Base-by-base conservation (phyloP, 495 filamentous ascomycete genomes). In the Tuber aestivum region DNA sequence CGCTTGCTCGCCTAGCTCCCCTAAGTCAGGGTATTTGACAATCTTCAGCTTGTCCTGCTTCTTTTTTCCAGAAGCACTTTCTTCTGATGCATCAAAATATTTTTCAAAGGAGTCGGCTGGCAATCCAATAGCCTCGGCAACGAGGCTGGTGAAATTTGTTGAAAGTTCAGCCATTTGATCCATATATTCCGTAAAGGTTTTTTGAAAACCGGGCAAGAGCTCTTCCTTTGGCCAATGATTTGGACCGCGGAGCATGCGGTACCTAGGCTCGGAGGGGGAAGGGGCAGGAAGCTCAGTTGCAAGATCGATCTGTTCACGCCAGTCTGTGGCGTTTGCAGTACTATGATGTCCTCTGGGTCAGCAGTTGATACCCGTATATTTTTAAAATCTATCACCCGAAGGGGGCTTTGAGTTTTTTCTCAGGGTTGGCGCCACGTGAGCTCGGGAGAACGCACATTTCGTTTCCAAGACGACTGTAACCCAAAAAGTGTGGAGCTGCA, bases 221-320 rank as follows among this genome's bases (percentile, higher is more conserved):
- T 78, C 78, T 18, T 89, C 82, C 18, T 91, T 89, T 0, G 95
- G 95, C 95, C 95, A 99, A 87, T 97, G 92, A 81, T 95, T 97
- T 0, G 94, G 94, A 23, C 91, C 93, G 27, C 90, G 88, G 38
- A 97, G 89, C 82, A 94, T 93, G 78, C 91, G 87, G 84, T 95
- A 95, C 8, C 90, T 83, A 2, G 94, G 94, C 48, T 91, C 89
- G 27, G 83, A 83, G 0, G 89, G 86, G 0, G 83, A 85, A 0
- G 92, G 93, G 0, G 91, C 77, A 0, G 92, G 87, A 72, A 95
- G 89, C 68, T 93, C 91, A 0, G 92, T 91, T 42, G 91, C 90
- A 72, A 97, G 88, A 85, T 99, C 95, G 77, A 97, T 92, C 83
- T 97, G 95, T 81, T 99, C 95, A 5, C 95, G 88, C 86, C 90